Conservation (phyloP, 2,329 filamentous ascomycete species). For the Neodidymelliopsis sp. region DNA sequence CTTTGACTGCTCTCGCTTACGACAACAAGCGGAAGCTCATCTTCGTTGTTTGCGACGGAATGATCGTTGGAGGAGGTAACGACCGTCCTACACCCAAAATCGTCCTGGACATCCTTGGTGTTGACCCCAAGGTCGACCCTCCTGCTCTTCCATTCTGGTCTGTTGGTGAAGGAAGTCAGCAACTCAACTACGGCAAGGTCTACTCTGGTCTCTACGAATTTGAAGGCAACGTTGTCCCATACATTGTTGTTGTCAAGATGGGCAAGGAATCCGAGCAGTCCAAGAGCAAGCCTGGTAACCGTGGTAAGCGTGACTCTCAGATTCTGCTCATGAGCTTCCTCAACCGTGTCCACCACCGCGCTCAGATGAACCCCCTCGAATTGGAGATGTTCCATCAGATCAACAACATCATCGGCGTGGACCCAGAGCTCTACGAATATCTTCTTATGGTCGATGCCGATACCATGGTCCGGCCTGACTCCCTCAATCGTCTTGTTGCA, state of each 20-base stretch:
- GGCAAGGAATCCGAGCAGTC: constrained; percentile 94
- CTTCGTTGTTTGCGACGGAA: constrained; percentile 94
- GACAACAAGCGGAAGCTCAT: constrained; percentile 99
- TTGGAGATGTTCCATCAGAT: constrained; percentile 99
- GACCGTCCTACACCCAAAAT: constrained; percentile 97
- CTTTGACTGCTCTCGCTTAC: constrained; percentile 90
- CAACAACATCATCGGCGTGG: constrained; percentile 98
- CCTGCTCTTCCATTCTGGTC: constrained; percentile 94
- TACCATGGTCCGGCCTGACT: constrained; percentile 91
- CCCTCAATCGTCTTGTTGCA: constrained; percentile 89
- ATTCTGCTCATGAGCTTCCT: constrained; percentile 96
- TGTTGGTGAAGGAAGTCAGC: constrained; percentile 84
- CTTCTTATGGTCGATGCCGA: constrained; percentile 97
- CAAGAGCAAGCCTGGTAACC: constrained; percentile 94
- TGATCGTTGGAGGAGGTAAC: constrained; percentile 95
- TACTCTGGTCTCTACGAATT: constrained; percentile 98
- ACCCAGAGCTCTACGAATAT: constrained; percentile 97
- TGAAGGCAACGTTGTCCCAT: constrained; percentile 96
- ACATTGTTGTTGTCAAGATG: constrained; percentile 94
- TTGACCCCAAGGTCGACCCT: constrained; percentile 95
- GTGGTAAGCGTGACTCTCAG: constrained; percentile 98
- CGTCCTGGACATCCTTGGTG: constrained; percentile 93
- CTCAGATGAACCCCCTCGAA: constrained; percentile 94
- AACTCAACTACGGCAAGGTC: constrained; percentile 98
- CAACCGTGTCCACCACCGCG: constrained; percentile 93